Conservation (phyloP, 345 rosid species). For the Populus nigra region DNA sequence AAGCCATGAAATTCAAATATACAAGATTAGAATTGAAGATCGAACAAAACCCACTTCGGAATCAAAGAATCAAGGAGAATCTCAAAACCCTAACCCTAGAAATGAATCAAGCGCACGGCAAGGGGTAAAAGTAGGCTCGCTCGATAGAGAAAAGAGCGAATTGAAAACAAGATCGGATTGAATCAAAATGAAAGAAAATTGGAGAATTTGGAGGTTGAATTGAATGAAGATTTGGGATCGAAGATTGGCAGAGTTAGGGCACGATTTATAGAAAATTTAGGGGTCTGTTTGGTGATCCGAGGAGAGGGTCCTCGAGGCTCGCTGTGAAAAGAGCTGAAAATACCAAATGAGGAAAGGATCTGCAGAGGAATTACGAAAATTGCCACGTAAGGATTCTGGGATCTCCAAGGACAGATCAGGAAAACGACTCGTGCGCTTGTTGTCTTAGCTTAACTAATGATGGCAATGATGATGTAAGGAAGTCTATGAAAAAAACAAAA, state of each 20-base stretch:
- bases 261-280: conserved; percentile 14
- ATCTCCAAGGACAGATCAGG: conserved; percentile 4
- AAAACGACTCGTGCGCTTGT: background rate
- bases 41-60: conserved; percentile 3
- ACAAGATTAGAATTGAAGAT: conserved; percentile 12
- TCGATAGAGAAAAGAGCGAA: conserved; percentile 19
- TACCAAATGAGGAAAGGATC: conserved; percentile 16
- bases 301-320: background rate
- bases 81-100: conserved; percentile 45
- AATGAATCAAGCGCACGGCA: background rate
- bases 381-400: conserved; percentile 19
- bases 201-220: conserved; percentile 3
- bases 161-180: background rate
- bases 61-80: background rate
- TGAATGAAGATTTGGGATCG: background rate
- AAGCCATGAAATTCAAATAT: background rate
- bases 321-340: background rate
- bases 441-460: no score
- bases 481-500: no score
- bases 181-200: background rate
- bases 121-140: conserved; percentile 9
- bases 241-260: conserved; percentile 17
- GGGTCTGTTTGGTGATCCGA: conserved; percentile 9
- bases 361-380: conserved; percentile 14
- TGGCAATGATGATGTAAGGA: background rate